Evolutionary conservation across 116 monocot genomes (phyloP), one percentile per base, ranked within the genome.

Genomic region (Cymodocea nodosa): DNA sequence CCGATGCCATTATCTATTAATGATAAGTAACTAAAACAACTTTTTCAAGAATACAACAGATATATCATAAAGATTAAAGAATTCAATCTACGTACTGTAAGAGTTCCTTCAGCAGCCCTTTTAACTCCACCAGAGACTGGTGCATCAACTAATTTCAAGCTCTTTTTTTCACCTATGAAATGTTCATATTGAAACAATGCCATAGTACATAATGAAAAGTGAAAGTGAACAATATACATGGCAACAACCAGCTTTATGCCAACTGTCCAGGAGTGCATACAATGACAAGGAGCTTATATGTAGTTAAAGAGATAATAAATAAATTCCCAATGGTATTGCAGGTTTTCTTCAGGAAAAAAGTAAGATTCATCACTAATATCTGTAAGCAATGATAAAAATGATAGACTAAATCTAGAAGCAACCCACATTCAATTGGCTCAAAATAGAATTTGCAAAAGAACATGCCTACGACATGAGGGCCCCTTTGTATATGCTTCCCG

Each of bases 91-190:
- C 72, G 23, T 81, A 97, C 97, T 13, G 97, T 97, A 40, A 97
- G 88, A 63, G 97, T 85, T 78, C 97, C 97, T 49, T 88, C 88
- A 64, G 91, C 90, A 51, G 97, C 97, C 68, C 88, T 81, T 83
- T 76, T 88, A 53, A 91, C 91, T 69, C 97, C 97, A 84, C 97
- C 91, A 78, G 97, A 97, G 40, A 91, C 91, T 48, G 97, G 97
- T 48, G 97, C 97, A 91, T 97, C 97, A 18, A 97, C 83, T 63
- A 97, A 76, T 35, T 87, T 90, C 52, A 91, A 64, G 53, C 56
- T 75, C 70, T 68, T 85, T 8, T 66, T 51, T 73, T 85, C 85
- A 75, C 68, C 97, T 91, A 71, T 22, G 36, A 69, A 4, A 71
- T 54, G 36, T 49, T 12, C 17, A 44, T 15, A 64, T 34, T 37